These are phyloP conservation scores for Lepiota brunneoincarnata DNA, from an alignment of 768 basidiomycete species.

Conservation along the genomic window DNA sequence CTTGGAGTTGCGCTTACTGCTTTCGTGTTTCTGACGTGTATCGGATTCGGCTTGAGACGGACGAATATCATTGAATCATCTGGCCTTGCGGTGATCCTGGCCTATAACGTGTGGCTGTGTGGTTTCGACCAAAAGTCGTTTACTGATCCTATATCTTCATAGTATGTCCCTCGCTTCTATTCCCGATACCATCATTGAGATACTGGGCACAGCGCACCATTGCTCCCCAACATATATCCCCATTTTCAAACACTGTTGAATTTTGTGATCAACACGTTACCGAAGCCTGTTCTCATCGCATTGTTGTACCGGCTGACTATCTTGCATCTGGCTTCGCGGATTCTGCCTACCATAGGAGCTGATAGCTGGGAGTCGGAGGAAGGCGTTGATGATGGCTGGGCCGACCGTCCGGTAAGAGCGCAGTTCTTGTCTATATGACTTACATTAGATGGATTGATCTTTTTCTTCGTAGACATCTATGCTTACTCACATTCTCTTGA, in stretches of 20 bases:
- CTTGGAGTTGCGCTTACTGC: conserved; percentile 86
- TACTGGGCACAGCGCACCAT: conserved; percentile 53
- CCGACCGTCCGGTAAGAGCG: conserved; percentile 64
- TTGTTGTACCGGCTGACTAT: conserved; percentile 79
- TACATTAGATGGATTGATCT: background rate
- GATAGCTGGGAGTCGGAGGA: conserved; percentile 76
- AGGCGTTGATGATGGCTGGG: conserved; percentile 62
- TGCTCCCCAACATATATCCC: conserved; percentile 76
- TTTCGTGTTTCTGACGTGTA: conserved; percentile 86
- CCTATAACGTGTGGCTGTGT: conserved; percentile 89
- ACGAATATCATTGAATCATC: conserved; percentile 94
- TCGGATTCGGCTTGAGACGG: conserved; percentile 83
- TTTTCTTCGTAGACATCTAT: conserved; percentile 59
- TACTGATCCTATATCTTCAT: conserved; percentile 71
- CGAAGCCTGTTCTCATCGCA: conserved; percentile 79
- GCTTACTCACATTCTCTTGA: conserved; percentile 69
- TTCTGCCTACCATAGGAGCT: conserved; percentile 81
- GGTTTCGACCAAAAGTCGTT: conserved; percentile 75
- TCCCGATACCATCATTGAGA: background rate
- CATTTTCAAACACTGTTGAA: conserved; percentile 77
- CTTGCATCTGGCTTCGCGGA: conserved; percentile 76
- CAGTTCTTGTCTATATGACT: background rate
- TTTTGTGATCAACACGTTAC: conserved; percentile 82
- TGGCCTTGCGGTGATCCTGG: conserved; percentile 82
- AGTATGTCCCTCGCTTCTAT: conserved; percentile 45